These are phyloP conservation scores for Penicillium coprophilum DNA, from an alignment of 495 filamentous ascomycete species.

Conservation along the genomic window DNA sequence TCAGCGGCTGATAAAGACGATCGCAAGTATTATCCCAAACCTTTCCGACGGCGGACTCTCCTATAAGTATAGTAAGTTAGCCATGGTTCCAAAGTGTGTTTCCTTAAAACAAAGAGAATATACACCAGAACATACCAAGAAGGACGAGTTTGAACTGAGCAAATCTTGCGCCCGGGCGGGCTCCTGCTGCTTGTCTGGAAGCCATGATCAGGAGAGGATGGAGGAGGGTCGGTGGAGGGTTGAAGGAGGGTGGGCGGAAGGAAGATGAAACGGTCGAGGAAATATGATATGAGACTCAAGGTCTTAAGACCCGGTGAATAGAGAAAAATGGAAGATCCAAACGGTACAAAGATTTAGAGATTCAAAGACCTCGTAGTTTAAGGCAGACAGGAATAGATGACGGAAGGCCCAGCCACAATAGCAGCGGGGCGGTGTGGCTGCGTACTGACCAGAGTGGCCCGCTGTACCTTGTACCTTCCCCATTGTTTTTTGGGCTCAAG, in stretches of 20 bases:
- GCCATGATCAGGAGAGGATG: slow-evolving; percentile 59
- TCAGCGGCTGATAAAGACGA: slow-evolving; percentile 33
- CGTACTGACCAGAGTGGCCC: slow-evolving; percentile 21
- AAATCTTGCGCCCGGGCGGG: slow-evolving; percentile 78
- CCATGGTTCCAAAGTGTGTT: not conserved
- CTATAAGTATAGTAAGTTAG: slow-evolving; percentile 45
- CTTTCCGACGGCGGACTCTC: slow-evolving; percentile 98
- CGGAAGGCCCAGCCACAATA: slow-evolving; percentile 34
- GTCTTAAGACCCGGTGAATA: not conserved
- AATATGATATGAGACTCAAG: not conserved
- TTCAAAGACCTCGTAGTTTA: slow-evolving; percentile 16
- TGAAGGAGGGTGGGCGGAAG: not conserved
- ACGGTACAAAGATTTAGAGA: slow-evolving; percentile 5
- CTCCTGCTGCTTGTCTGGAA: slow-evolving; percentile 72
- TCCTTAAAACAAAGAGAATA: not conserved
- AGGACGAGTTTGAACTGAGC: slow-evolving; percentile 99
- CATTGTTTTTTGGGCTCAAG: not conserved
- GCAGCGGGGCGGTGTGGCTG: slow-evolving; percentile 35
- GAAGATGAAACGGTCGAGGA: slow-evolving; percentile 7
- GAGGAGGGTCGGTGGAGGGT: slow-evolving; percentile 9
- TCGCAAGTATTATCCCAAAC: slow-evolving; percentile 47
- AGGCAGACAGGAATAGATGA: slow-evolving; percentile 31
- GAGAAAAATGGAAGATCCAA: slow-evolving; percentile 1
- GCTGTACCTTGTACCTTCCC: slow-evolving; percentile 19
- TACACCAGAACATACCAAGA: slow-evolving; percentile 62